Evolutionary conservation across 805 yeast genomes (phyloP), one percentile per base, ranked within the genome.

Genomic region (Lipomyces orientalis): DNA sequence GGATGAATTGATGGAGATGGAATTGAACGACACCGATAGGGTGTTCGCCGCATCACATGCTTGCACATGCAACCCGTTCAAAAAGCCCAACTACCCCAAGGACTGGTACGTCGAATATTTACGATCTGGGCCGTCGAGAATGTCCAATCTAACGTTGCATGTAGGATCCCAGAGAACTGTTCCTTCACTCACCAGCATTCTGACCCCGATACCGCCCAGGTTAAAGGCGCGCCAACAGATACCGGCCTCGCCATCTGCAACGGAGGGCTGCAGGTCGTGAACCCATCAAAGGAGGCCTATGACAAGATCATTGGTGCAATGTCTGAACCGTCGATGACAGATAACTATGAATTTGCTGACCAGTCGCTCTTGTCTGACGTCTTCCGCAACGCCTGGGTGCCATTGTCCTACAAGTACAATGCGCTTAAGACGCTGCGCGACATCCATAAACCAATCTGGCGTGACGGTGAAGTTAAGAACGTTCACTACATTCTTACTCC

Each of bases 1-100:
- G 86, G 90, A 87, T 75, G 89, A 86, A 72, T 76, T 87, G 55
- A 83, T 87, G 83, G 83, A 82, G 7, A 60, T 85, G 22, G 80
- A 80, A 9, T 74, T 86, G 59, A 73, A 77, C 60, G 75, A 73
- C 59, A 58, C 66, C 51, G 68, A 69, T 62, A 64, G 72, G 10
- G 46, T 69, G n/a, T 69, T 87, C 76, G 90, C 88, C 0, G 88
- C 89, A 0, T 75, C 84, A 10, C 86, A 86, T 70, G 89, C 89
- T 2, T 86, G 90, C 75, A 87, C 85, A 29, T 86, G 90, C 76
- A 86, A 86, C 70, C 90, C 90, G 4, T 79, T 82, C 76, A 74
- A 80, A 25, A 81, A 82, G 68, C 70, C 80, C 0, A 87, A 86
- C 73, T 86, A 86, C 66, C 90, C 90, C 16, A 67, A 74, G 58